A percentile compares a stretch with the other conserved stretches of the same genome.
These are phyloP conservation scores for Boletus semigastroideus DNA, from an alignment of 1,284 basidiomycete genomes.

Conservation along the genomic window DNA sequence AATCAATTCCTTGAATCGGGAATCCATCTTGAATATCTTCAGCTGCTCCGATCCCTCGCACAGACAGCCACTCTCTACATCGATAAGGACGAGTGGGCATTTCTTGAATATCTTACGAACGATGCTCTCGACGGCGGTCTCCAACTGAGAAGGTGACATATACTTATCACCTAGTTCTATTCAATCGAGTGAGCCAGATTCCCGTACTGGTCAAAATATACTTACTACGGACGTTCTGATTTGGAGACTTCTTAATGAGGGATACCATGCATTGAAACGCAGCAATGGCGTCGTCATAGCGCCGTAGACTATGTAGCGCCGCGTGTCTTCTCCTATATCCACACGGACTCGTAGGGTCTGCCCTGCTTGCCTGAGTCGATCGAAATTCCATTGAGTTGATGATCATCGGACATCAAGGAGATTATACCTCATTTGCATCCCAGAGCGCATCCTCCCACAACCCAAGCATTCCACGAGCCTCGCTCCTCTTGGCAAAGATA, in stretches of 20 bases:
- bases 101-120: background rate
- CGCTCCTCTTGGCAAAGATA: slow-evolving; percentile 1
- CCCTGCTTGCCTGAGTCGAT: background rate
- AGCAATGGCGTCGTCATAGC: background rate
- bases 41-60: background rate
- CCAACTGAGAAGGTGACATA: background rate
- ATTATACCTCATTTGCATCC: background rate
- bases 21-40: background rate
- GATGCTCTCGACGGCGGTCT: background rate
- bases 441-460: background rate
- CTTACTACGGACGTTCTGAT: background rate
- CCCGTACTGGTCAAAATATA: background rate
- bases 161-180: background rate
- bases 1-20: background rate
- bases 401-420: background rate
- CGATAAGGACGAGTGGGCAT: background rate
- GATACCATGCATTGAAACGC: background rate
- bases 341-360: background rate
- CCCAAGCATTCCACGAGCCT: background rate
- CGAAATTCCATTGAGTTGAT: background rate
- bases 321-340: background rate
- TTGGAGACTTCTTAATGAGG: background rate
- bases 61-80: background rate
- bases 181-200: background rate
- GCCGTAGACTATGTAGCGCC: background rate